These are phyloP conservation scores for Candida adriatica DNA, from an alignment of 805 yeast genomes.

Conservation along the genomic window DNA sequence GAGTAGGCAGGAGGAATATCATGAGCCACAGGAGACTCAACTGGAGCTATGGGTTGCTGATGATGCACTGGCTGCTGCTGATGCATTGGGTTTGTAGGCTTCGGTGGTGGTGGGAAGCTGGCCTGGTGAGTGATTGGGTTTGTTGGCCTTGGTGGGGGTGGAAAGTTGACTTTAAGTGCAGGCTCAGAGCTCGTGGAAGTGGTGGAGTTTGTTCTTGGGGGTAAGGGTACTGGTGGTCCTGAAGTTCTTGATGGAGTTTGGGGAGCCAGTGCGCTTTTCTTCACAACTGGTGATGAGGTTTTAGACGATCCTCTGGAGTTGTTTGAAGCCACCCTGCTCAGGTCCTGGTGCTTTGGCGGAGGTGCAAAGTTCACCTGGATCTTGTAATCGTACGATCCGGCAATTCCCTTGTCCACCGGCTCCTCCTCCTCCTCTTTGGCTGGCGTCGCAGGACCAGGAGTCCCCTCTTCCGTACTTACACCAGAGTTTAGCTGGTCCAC, in stretches of 20 bases:
- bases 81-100: conserved; percentile 14
- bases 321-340: not conserved
- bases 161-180: conserved; percentile 12
- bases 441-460: too few relatives aligned
- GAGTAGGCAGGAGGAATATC: conserved; percentile 1
- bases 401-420: conserved; percentile 22
- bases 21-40: conserved; percentile 1
- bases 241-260: conserved; percentile 1
- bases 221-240: not conserved
- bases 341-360: conserved; percentile 26
- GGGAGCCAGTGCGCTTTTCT: conserved; percentile 3
- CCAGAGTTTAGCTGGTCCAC: too few relatives aligned
- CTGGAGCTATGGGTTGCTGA: conserved; percentile 14
- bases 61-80: conserved; percentile 6
- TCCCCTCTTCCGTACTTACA: too few relatives aligned
- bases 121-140: conserved; percentile 1
- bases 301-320: too few relatives aligned
- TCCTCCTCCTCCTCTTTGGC: conserved; percentile 5
- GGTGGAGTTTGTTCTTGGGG: too few relatives aligned
- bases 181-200: too few relatives aligned
- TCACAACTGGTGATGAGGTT: conserved; percentile 1
- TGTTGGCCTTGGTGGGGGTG: conserved; percentile 20
- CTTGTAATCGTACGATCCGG: conserved; percentile 29
- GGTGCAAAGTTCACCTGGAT: conserved; percentile 27
- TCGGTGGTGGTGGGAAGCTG: conserved; percentile 25